Base-by-base conservation (phyloP, 2,329 filamentous ascomycete genomes). In the Trichoderma sp. region DNA sequence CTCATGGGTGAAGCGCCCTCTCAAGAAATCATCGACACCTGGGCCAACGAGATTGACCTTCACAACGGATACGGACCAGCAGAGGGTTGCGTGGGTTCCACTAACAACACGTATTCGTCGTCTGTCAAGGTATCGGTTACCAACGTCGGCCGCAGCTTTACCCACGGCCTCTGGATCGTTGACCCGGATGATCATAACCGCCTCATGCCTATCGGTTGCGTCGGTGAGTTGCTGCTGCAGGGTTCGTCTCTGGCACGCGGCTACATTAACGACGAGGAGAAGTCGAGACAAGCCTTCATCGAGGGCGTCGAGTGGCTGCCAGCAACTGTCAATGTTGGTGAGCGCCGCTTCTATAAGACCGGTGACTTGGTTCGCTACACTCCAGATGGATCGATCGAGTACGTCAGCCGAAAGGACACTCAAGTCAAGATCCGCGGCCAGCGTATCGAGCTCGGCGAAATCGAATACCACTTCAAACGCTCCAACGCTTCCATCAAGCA, bases 11-110 rank as follows among this genome's bases (percentile, higher is more conserved):
- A 70, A 39, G 45, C 67, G 6, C 26, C 67, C 0, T 83, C 63
- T 77, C 82, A 7, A 75, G 67, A 26, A 61, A 66, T 6, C 26
- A 6, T 62, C 10, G 51, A 59, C 3, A 34, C 7, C 7, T 73
- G 72, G 72, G 44, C 26, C 7, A 63, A 48, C 9, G 15, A 60
- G 1, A 34, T 67, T 3, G 41, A 41, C 0, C 24, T 71, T 1
- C 15, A 63, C 19, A 70, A 68, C 21, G 44, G 6, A 0, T 73
- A 69, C 15, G 72, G 72, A 1, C 70, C 71, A 7, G 63, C 69
- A n/a, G 69, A 69, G 12, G 66, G 10, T 1, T 64, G 61, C 12
- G 41, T 67, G 5, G 30, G 2, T 34, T 14, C 45, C 5, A 60
- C 56, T 9, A 50, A 24, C 7, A 7, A 28, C 44, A 7, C 5